phyloP scores from a whole-genome alignment of 139 green algal species.

The Haematococcus lacustris region DNA sequence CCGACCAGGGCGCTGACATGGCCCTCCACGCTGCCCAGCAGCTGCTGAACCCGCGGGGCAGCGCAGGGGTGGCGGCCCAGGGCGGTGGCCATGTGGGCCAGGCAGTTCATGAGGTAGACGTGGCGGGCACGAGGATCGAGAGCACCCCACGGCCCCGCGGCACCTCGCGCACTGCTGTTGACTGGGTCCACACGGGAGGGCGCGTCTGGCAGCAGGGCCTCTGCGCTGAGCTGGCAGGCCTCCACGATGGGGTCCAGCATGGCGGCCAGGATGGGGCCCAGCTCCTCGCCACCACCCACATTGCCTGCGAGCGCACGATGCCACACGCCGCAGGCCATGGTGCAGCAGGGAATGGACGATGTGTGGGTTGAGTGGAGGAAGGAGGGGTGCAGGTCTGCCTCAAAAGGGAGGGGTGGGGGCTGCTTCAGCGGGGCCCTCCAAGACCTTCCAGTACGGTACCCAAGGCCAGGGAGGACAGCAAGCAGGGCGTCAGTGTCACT shows the following conservation, averaged over 20 bases:
- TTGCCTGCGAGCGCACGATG: no score
- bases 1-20: slow-evolving; percentile 48
- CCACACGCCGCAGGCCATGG: no score
- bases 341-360: no score
- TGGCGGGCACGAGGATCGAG: slow-evolving; percentile 34
- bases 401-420: no score
- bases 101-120: slow-evolving; percentile 75
- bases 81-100: slow-evolving; percentile 31
- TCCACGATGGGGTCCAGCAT: slow-evolving; percentile 68
- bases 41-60: slow-evolving; percentile 10
- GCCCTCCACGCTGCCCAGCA: slow-evolving; percentile 33
- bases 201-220: slow-evolving; percentile 40
- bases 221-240: slow-evolving; percentile 40
- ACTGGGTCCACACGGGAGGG: slow-evolving; percentile 38
- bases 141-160: slow-evolving; percentile 40
- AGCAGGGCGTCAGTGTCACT: no score
- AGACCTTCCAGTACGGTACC: no score
- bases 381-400: no score
- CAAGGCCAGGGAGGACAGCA: no score
- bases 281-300: no score
- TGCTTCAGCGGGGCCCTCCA: no score
- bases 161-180: background rate
- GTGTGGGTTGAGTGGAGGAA: no score
- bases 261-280: slow-evolving; percentile 45
- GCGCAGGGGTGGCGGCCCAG: slow-evolving; percentile 20